A percentile compares a stretch with the other conserved stretches of the same genome.
Conservation (phyloP, 2,329 filamentous ascomycete genomes). For the Tolypocladium capitatum region DNA sequence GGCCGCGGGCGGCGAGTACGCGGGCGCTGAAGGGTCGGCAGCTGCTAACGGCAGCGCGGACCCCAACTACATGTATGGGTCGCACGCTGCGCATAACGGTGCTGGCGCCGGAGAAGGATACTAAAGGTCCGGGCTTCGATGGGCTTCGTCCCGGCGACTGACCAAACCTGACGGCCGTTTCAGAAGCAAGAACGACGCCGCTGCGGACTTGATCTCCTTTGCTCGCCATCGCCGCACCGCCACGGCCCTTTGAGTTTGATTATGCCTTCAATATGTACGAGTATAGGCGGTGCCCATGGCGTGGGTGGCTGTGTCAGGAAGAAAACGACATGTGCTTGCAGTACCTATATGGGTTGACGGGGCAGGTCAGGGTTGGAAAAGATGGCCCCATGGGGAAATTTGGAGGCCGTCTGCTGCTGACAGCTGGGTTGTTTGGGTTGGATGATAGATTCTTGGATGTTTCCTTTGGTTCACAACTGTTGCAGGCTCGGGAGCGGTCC, state of each 20-base stretch:
- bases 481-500: background rate
- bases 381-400: background rate
- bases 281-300: conserved; percentile 3
- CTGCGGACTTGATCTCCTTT: background rate
- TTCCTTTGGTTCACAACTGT: background rate
- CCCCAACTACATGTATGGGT: conserved; percentile 38
- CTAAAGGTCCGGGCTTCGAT: conserved; percentile 14
- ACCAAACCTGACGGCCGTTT: background rate
- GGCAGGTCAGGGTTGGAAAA: background rate
- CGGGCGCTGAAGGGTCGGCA: conserved; percentile 27
- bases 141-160: background rate
- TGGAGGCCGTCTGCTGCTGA: background rate
- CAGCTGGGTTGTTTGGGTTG: background rate
- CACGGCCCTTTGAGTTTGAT: background rate
- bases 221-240: background rate
- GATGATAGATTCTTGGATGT: background rate
- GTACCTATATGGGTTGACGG: background rate
- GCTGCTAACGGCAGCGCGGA: conserved; percentile 27
- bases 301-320: background rate
- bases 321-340: background rate
- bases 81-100: conserved; percentile 46
- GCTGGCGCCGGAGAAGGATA: conserved; percentile 38
- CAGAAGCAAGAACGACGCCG: background rate
- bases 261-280: conserved; percentile 1
- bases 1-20: conserved; percentile 21